These are phyloP conservation scores for Ceratocystis huliohia DNA, from an alignment of 2,329 filamentous ascomycete genomes.

Conservation along the genomic window DNA sequence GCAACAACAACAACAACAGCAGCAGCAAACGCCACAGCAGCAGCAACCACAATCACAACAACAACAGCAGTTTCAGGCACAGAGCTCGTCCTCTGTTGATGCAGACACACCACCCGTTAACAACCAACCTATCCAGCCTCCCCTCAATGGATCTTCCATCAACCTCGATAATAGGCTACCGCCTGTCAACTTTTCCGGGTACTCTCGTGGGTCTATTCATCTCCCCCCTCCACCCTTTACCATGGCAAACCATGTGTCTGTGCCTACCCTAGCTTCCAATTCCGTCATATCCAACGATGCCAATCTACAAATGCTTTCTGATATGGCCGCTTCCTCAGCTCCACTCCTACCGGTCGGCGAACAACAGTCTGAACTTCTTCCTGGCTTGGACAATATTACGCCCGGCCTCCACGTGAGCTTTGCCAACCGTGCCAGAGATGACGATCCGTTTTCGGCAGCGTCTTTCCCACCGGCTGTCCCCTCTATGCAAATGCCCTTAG, in stretches of 20 bases:
- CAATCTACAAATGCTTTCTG: slow-evolving; percentile 14
- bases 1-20: neutral
- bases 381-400: slow-evolving; percentile 8
- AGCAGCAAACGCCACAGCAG: slow-evolving; percentile 2
- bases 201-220: slow-evolving; percentile 1
- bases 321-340: slow-evolving; percentile 14
- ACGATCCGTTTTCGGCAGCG: slow-evolving; percentile 3
- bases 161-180: slow-evolving; percentile 8
- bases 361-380: slow-evolving; percentile 10
- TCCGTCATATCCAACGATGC: slow-evolving; percentile 7
- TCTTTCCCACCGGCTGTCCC: slow-evolving; percentile 10
- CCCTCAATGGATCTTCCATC: slow-evolving; percentile 11
- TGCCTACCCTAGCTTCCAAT: slow-evolving; percentile 11
- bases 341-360: slow-evolving; percentile 8
- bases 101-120: neutral
- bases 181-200: slow-evolving; percentile 1
- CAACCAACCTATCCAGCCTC: slow-evolving; percentile 3
- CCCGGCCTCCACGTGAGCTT: slow-evolving; percentile 10
- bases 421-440: neutral
- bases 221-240: slow-evolving; percentile 11
- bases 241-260: slow-evolving; percentile 10
- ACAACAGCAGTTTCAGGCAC: slow-evolving; percentile 6
- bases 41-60: neutral
- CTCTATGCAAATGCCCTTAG: slow-evolving; percentile 27
- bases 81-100: neutral